Evolutionary conservation across 306 rosid species (phyloP).

Genomic region (Astragalus glycyphyllos): DNA sequence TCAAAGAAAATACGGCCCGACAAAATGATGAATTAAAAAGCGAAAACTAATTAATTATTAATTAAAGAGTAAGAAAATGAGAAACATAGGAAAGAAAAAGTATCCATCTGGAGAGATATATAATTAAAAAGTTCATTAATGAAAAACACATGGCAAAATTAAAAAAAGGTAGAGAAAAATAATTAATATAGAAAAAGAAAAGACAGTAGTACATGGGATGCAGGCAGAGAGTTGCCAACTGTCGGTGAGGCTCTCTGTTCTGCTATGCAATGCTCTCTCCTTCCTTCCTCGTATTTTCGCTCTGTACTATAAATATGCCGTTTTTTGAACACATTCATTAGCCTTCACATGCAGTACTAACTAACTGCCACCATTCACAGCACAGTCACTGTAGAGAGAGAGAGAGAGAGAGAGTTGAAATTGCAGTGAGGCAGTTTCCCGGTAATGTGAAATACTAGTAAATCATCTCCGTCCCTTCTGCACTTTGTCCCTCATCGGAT

Average conservation of each 20-base stretch:
- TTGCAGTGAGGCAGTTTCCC: conserved; percentile 49
- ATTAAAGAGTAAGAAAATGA: no score
- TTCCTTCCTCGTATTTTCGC: conserved; percentile 38
- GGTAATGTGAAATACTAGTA: conserved; percentile 29
- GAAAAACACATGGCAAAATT: conserved; percentile 26
- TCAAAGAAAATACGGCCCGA: neutral
- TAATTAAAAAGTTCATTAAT: neutral
- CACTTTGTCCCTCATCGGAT: conserved; percentile 63
- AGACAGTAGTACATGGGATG: neutral
- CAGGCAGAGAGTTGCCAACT: conserved; percentile 42
- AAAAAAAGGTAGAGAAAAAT: conserved; percentile 13
- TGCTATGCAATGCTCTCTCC: neutral
- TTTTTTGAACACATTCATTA: conserved; percentile 34
- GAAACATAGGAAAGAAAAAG: no score
- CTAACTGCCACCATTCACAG: neutral
- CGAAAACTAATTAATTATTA: no score
- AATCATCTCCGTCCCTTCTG: conserved; percentile 44
- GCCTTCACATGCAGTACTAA: conserved; percentile 13
- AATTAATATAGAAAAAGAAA: neutral
- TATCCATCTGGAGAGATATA: no score
- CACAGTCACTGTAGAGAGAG: conserved; percentile 1
- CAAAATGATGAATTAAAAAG: neutral
- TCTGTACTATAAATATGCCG: conserved; percentile 39
- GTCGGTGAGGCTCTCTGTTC: conserved; percentile 49
- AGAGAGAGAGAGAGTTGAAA: conserved; percentile 11